These are phyloP conservation scores for Ogataea siamensis DNA, from an alignment of 805 yeast species.

Conservation along the genomic window DNA sequence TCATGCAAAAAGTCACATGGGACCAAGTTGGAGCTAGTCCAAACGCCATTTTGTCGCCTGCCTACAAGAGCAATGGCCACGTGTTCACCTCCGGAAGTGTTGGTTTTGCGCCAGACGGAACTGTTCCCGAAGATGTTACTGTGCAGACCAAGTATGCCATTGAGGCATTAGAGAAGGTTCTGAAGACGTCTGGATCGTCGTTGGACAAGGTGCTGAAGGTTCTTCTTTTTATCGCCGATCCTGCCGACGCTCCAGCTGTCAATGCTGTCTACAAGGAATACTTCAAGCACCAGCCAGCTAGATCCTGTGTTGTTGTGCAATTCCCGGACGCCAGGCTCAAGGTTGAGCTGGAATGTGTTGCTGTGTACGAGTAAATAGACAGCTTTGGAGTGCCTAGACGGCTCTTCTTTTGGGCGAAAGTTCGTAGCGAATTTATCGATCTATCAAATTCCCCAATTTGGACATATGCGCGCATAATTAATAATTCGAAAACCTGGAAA, in stretches of 20 bases:
- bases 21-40: conserved; percentile 32
- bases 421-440: neutral
- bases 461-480: too few species aligned
- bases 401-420: neutral
- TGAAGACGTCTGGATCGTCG: conserved; percentile 46
- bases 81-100: conserved; percentile 51
- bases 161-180: conserved; percentile 39
- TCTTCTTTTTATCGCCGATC: conserved; percentile 45
- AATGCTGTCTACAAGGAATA: conserved; percentile 46
- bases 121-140: conserved; percentile 37
- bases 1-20: conserved; percentile 35
- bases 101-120: conserved; percentile 37
- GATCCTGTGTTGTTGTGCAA: conserved; percentile 50
- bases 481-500: too few species aligned
- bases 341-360: conserved; percentile 52
- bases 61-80: conserved; percentile 39
- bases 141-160: conserved; percentile 48
- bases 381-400: neutral
- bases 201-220: conserved; percentile 48
- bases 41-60: conserved; percentile 39
- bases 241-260: conserved; percentile 40
- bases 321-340: conserved; percentile 50
- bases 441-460: too few species aligned
- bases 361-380: conserved; percentile 12
- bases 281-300: conserved; percentile 50